phyloP scores from a whole-genome alignment of 163 green algal species.

The Chlorella variabilis region DNA sequence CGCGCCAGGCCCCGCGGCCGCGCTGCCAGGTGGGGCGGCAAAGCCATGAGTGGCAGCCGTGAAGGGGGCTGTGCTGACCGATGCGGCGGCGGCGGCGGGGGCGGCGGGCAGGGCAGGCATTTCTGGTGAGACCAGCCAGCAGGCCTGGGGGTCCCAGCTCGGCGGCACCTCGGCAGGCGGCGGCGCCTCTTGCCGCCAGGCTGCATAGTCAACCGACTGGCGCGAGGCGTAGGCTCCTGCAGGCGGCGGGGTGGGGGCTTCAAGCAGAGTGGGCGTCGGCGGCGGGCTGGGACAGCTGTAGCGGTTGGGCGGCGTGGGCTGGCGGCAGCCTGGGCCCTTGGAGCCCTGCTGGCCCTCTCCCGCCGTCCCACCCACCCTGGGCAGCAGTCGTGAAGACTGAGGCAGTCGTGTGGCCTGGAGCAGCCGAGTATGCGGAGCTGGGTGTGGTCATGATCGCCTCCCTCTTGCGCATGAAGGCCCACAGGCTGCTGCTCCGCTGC shows the following conservation, averaged over 20 bases:
- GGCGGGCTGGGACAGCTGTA: too few relatives aligned
- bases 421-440: too few relatives aligned
- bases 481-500: background rate
- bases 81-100: background rate
- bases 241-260: background rate
- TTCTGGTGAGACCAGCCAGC: background rate
- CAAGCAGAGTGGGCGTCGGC: too few relatives aligned
- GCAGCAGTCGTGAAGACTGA: too few relatives aligned
- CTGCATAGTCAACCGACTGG: too few relatives aligned
- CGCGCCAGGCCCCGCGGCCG: too few relatives aligned
- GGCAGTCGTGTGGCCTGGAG: too few relatives aligned
- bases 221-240: background rate
- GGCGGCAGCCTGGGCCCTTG: too few relatives aligned
- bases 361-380: too few relatives aligned
- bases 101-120: background rate
- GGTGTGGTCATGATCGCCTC: constrained; percentile 9
- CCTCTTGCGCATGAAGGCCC: constrained; percentile 6
- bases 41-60: background rate
- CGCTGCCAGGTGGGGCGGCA: too few relatives aligned
- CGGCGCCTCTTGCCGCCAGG: background rate
- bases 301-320: too few relatives aligned
- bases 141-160: constrained; percentile 5
- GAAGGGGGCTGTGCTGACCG: background rate
- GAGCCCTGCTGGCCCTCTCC: too few relatives aligned
- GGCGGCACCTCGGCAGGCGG: background rate